Percentiles rank a stretch among this genome's conserved stretches.
These are phyloP conservation scores for Sparassis latifolia DNA, from an alignment of 1,284 basidiomycete species.

Conservation along the genomic window DNA sequence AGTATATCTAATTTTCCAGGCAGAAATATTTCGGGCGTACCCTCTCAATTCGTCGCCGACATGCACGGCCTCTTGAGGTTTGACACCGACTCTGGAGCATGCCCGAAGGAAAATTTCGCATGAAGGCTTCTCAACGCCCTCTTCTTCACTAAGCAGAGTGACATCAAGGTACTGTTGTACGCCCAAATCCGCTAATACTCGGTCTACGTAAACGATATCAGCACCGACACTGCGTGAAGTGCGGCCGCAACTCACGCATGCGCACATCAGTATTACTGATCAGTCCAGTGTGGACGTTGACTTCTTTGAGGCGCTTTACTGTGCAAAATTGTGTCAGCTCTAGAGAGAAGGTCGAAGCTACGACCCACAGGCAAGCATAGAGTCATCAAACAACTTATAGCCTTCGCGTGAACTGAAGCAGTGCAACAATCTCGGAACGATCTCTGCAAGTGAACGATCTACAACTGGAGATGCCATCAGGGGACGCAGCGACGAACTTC, in stretches of 20 bases:
- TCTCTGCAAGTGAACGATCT: slow-evolving; percentile 39
- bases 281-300: slow-evolving; percentile 47
- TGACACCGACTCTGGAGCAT: slow-evolving; percentile 23
- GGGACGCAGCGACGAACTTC: neutral
- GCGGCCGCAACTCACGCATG: slow-evolving; percentile 42
- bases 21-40: neutral
- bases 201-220: slow-evolving; percentile 18
- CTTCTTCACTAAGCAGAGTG: slow-evolving; percentile 58
- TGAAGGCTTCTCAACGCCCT: slow-evolving; percentile 63
- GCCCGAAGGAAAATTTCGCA: slow-evolving; percentile 49
- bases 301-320: slow-evolving; percentile 42
- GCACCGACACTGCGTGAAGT: neutral
- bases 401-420: slow-evolving; percentile 67
- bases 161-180: slow-evolving; percentile 43
- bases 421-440: slow-evolving; percentile 51
- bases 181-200: slow-evolving; percentile 53
- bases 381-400: slow-evolving; percentile 61
- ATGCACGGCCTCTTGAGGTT: slow-evolving; percentile 47
- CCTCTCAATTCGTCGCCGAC: slow-evolving; percentile 65
- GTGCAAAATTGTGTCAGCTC: neutral
- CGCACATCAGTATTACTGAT: slow-evolving; percentile 68
- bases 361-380: slow-evolving; percentile 50
- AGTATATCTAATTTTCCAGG: neutral
- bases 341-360: neutral
- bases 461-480: slow-evolving; percentile 37